These are phyloP conservation scores for Parastagonospora avenae DNA, from an alignment of 2,329 filamentous ascomycete genomes.

Conservation along the genomic window DNA sequence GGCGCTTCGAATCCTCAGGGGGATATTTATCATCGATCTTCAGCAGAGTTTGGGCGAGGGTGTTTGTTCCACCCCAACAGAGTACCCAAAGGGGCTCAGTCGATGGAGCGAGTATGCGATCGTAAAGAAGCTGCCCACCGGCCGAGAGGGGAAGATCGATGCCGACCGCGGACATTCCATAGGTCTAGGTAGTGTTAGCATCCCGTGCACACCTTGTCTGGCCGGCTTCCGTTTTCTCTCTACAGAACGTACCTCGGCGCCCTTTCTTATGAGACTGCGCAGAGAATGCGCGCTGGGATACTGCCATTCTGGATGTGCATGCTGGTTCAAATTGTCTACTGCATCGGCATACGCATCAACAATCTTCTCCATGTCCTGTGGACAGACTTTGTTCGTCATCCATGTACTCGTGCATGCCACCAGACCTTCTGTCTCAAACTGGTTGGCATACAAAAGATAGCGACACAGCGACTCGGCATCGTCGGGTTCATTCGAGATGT, in stretches of 20 bases:
- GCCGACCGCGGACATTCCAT: slow-evolving; percentile 45
- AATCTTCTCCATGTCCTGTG: slow-evolving; percentile 44
- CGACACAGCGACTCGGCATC: slow-evolving; percentile 46
- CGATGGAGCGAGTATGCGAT: slow-evolving; percentile 46
- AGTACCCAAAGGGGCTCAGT: slow-evolving; percentile 58
- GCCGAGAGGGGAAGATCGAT: slow-evolving; percentile 45
- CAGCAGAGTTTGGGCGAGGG: slow-evolving; percentile 56
- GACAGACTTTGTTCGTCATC: slow-evolving; percentile 45
- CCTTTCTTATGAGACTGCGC: slow-evolving; percentile 31
- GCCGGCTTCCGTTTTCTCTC: too few species aligned
- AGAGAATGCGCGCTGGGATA: slow-evolving; percentile 36
- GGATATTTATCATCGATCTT: slow-evolving; percentile 43
- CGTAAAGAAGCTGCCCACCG: slow-evolving; percentile 53
- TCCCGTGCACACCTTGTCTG: neutral
- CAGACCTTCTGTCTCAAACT: slow-evolving; percentile 47
- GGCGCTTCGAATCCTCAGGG: slow-evolving; percentile 39
- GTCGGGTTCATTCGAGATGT: slow-evolving; percentile 49
- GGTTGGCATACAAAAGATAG: slow-evolving; percentile 46
- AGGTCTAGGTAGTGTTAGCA: slow-evolving; percentile 26
- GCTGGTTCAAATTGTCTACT: slow-evolving; percentile 5
- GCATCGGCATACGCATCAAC: slow-evolving; percentile 39
- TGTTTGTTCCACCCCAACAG: slow-evolving; percentile 60
- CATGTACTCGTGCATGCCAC: slow-evolving; percentile 48
- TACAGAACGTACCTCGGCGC: slow-evolving; percentile 31
- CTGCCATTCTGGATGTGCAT: slow-evolving; percentile 10